phyloP scores from a whole-genome alignment of 306 rosid genomes.

The Ceratonia siliqua region DNA sequence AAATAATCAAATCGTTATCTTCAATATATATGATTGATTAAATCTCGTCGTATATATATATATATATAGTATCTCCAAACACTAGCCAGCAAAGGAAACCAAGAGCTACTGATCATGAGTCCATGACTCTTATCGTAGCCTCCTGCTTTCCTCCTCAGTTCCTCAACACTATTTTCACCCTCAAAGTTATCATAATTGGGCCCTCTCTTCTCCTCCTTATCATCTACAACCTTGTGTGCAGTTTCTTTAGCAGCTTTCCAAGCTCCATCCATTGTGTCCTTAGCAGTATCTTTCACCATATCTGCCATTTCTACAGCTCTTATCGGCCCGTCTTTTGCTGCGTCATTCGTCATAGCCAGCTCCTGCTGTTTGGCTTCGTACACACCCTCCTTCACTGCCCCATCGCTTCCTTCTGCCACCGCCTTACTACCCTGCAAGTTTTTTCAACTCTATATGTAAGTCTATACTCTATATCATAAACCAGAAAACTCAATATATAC shows the following conservation, averaged over 20 bases:
- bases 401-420: constrained; percentile 23
- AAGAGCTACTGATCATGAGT: not conserved
- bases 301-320: constrained; percentile 37
- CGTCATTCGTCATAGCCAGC: not conserved
- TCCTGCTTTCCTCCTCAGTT: constrained; percentile 15
- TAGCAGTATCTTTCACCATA: constrained; percentile 34
- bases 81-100: too few species aligned
- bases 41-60: too few species aligned
- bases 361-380: constrained; percentile 25
- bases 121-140: constrained; percentile 13
- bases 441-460: not conserved
- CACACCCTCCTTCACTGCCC: constrained; percentile 18
- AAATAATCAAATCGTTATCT: too few species aligned
- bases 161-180: constrained; percentile 12
- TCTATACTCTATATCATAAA: too few species aligned
- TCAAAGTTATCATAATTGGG: not conserved
- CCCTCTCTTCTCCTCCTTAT: not conserved
- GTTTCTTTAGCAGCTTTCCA: constrained; percentile 37
- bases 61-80: too few species aligned
- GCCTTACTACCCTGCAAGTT: constrained; percentile 34
- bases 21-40: too few species aligned
- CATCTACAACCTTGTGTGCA: constrained; percentile 18
- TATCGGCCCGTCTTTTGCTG: constrained; percentile 24
- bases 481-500: too few species aligned
- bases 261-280: constrained; percentile 41